phyloP scores from a whole-genome alignment of 805 yeast species.

The Ogataea siamensis region DNA sequence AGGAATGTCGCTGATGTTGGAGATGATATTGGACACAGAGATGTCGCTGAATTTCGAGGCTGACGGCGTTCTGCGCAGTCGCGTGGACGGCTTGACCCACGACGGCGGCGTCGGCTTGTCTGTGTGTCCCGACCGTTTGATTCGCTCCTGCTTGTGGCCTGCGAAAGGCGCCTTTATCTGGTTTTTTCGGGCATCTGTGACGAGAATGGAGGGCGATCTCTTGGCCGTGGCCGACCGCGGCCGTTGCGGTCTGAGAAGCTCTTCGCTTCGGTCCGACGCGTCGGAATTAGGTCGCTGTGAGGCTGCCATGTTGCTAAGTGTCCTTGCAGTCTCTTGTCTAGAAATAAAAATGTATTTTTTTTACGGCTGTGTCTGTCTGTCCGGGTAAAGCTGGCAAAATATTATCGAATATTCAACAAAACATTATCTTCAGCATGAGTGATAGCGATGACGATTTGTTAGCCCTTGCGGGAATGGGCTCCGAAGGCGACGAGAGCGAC shows the following conservation, averaged over 20 bases:
- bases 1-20: slow-evolving; percentile 84
- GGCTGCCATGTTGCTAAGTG: not conserved
- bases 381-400: slow-evolving; percentile 7
- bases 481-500: slow-evolving; percentile 35
- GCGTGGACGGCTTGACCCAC: slow-evolving; percentile 14
- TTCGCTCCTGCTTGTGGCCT: slow-evolving; percentile 44
- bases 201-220: slow-evolving; percentile 89
- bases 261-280: not conserved
- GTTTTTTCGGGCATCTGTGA: slow-evolving; percentile 77
- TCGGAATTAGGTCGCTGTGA: slow-evolving; percentile 2
- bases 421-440: slow-evolving; percentile 47
- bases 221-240: slow-evolving; percentile 53
- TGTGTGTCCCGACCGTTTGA: slow-evolving; percentile 18
- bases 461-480: slow-evolving; percentile 86
- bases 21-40: slow-evolving; percentile 74
- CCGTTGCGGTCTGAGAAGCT: slow-evolving; percentile 2
- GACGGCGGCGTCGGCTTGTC: slow-evolving; percentile 18
- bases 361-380: slow-evolving; percentile 3
- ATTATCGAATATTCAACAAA: not conserved
- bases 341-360: slow-evolving; percentile 1
- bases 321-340: too few relatives aligned
- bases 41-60: slow-evolving; percentile 63
- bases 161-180: slow-evolving; percentile 72
- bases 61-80: slow-evolving; percentile 23
- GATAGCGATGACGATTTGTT: slow-evolving; percentile 93